A percentile compares a stretch with the other conserved stretches of the same genome.
phyloP scores from a whole-genome alignment of 1,284 basidiomycete genomes.

The Somion occarium region DNA sequence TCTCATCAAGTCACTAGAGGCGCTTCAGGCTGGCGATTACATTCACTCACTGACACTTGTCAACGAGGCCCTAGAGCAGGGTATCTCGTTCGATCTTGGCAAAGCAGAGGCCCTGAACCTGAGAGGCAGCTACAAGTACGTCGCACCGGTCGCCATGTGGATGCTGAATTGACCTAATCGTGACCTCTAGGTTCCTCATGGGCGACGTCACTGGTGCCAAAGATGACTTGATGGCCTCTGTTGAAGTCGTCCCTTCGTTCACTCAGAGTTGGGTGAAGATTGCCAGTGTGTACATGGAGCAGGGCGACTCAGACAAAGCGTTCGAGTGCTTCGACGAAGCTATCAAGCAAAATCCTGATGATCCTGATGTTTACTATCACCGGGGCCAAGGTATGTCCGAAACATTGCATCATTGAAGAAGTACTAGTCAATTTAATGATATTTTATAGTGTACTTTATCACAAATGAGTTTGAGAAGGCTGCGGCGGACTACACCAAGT shows the following conservation, averaged over 20 bases:
- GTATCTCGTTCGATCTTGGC: slow-evolving; percentile 72
- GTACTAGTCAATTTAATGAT: background rate
- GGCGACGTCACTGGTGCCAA: slow-evolving; percentile 85
- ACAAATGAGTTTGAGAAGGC: slow-evolving; percentile 87
- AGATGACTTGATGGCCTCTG: slow-evolving; percentile 77
- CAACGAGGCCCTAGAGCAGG: slow-evolving; percentile 87
- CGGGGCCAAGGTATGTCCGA: slow-evolving; percentile 78
- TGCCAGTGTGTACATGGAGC: slow-evolving; percentile 97
- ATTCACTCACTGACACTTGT: slow-evolving; percentile 76
- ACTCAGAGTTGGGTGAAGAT: slow-evolving; percentile 97
- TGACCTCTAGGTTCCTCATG: slow-evolving; percentile 69
- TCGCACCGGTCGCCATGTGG: background rate
- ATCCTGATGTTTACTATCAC: slow-evolving; percentile 99
- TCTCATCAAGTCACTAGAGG: slow-evolving; percentile 76
- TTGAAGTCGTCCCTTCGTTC: slow-evolving; percentile 70
- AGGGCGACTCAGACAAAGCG: slow-evolving; percentile 74
- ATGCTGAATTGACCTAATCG: background rate
- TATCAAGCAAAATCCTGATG: slow-evolving; percentile 75
- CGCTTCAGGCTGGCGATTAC: slow-evolving; percentile 87
- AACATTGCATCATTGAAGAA: background rate
- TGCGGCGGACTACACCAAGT: slow-evolving; percentile 88
- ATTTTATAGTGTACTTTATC: slow-evolving; percentile 78
- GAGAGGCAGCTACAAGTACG: slow-evolving; percentile 89
- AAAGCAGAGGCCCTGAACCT: slow-evolving; percentile 91
- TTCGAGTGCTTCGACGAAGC: slow-evolving; percentile 93